Conservation (phyloP, 176 grass and related monocot species). For the Ananas comosus region DNA sequence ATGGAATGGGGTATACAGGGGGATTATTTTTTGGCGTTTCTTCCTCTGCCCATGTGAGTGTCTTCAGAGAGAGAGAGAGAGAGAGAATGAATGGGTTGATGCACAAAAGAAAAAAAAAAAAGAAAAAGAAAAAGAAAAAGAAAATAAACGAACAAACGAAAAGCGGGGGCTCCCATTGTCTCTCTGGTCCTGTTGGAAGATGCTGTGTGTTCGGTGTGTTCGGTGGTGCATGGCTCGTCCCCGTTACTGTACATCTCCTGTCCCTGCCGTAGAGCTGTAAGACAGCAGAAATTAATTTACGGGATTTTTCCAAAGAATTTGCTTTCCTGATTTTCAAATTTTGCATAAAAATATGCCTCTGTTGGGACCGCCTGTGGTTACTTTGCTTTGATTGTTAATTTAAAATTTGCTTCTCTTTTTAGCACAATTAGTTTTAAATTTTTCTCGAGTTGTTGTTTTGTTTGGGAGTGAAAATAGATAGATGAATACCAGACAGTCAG, state of each 20-base stretch:
- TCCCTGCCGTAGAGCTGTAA: background rate
- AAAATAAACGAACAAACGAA: background rate
- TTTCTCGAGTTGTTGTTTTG: too few species aligned
- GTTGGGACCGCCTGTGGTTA: too few species aligned
- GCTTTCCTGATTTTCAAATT: background rate
- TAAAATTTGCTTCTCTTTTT: too few species aligned
- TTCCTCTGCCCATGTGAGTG: constrained; percentile 75
- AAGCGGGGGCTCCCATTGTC: background rate
- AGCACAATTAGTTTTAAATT: too few species aligned
- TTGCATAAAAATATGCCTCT: background rate
- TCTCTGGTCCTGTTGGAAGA: background rate
- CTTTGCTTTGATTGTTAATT: too few species aligned
- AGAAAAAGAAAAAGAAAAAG: background rate
- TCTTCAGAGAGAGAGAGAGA: constrained; percentile 17
- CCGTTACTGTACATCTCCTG: background rate
- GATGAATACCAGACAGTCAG: too few species aligned
- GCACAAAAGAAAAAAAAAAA: background rate
- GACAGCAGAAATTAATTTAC: background rate
- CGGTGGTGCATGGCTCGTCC: background rate
- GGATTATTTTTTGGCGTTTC: constrained; percentile 65
- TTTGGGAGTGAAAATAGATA: too few species aligned
- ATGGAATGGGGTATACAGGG: constrained; percentile 41
- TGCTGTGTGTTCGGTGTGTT: background rate
- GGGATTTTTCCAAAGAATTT: background rate
- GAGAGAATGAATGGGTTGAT: constrained; percentile 11